A percentile compares a stretch with the other conserved stretches of the same genome.
Conservation (phyloP, 768 basidiomycete genomes). For the Xerocomus brunneocitrinus region DNA sequence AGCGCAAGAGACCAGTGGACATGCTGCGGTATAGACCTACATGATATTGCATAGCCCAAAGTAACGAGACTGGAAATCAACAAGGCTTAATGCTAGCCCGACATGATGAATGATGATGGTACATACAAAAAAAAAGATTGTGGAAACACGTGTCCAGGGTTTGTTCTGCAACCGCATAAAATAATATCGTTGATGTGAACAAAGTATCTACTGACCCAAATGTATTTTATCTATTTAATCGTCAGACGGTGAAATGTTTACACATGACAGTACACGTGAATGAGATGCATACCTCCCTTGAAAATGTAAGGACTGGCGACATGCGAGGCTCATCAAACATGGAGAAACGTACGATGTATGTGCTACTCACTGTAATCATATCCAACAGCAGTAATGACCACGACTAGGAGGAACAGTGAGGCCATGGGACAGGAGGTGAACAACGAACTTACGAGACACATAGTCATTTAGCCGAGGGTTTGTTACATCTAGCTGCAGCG, state of each 20-base stretch:
- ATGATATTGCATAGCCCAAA: neutral
- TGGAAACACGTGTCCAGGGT: slow-evolving; percentile 9
- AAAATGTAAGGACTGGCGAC: slow-evolving; percentile 6
- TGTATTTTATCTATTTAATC: slow-evolving; percentile 3
- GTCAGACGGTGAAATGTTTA: neutral
- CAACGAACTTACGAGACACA: neutral
- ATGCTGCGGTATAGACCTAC: neutral
- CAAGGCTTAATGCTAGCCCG: neutral
- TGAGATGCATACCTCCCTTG: slow-evolving; percentile 2
- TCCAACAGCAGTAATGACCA: neutral
- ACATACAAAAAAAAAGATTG: slow-evolving; percentile 8
- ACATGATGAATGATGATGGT: neutral
- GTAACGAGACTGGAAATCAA: neutral
- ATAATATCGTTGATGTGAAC: neutral
- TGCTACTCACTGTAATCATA: neutral
- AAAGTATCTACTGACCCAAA: slow-evolving; percentile 6
- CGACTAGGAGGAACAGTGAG: neutral
- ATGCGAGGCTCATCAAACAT: no score
- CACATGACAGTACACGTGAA: neutral
- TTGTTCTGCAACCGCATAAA: slow-evolving; percentile 1
- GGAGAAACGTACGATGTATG: neutral
- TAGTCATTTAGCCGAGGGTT: neutral
- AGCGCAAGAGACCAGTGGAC: no score
- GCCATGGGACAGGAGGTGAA: neutral
- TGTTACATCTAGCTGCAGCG: neutral